Evolutionary conservation across 1,284 basidiomycete genomes (phyloP).

Genomic region (Irpex rosettiformis): DNA sequence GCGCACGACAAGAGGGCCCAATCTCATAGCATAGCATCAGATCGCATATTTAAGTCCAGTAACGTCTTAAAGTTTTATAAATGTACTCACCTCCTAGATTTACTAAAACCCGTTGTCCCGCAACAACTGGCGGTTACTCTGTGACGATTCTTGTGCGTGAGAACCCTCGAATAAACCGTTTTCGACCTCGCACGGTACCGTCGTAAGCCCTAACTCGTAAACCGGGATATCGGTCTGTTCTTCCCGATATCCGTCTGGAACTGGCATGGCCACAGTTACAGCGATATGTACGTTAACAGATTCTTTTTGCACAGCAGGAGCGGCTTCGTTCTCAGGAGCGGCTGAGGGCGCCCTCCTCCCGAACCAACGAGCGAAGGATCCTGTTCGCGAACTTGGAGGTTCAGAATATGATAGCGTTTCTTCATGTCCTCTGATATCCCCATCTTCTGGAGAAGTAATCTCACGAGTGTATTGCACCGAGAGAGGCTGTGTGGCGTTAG

Average conservation of each 20-base stretch:
- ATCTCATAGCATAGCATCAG: no score
- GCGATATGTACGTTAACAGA: constrained; percentile 14
- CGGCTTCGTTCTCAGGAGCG: background rate
- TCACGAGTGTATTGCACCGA: background rate
- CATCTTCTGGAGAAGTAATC: background rate
- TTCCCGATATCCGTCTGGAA: background rate
- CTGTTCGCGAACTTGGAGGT: background rate
- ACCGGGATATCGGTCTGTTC: background rate
- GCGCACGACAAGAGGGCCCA: no score
- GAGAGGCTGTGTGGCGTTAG: background rate
- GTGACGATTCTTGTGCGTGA: background rate
- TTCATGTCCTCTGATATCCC: background rate
- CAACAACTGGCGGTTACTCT: no score
- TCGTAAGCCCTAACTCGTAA: constrained; percentile 9
- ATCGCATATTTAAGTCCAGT: no score
- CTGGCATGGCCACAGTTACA: constrained; percentile 23
- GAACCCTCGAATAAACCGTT: background rate
- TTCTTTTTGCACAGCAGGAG: no score
- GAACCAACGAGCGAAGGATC: background rate
- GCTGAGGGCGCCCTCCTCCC: background rate
- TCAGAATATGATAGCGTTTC: background rate
- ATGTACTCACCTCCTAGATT: no score
- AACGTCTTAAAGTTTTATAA: no score
- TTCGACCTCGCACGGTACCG: constrained; percentile 37
- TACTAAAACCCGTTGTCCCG: no score